These are phyloP conservation scores for Magnolia kwangsiensis DNA, from an alignment of 164 flowering plant species.

Conservation along the genomic window DNA sequence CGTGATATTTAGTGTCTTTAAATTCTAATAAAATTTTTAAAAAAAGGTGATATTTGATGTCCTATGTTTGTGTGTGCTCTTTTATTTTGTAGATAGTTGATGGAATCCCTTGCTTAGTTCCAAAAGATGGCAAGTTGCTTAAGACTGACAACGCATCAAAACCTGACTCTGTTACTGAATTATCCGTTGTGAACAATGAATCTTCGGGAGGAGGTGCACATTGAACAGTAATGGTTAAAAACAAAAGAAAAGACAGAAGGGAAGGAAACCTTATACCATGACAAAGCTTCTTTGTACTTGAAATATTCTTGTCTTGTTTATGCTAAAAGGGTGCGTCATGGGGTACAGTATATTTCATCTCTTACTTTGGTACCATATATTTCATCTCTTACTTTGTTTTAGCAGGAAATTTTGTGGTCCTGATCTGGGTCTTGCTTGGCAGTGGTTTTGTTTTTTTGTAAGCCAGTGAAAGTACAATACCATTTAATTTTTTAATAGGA, in stretches of 20 bases:
- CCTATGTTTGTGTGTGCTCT: not conserved
- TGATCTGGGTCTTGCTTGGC: not conserved
- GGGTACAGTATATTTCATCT: not conserved
- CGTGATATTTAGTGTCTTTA: not conserved
- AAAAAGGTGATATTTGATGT: not conserved
- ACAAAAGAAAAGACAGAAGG: not conserved
- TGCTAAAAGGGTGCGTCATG: not conserved
- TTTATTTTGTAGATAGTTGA: conserved; percentile 44
- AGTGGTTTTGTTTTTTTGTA: not conserved
- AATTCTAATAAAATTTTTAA: no score
- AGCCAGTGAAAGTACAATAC: no score
- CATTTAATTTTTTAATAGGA: no score
- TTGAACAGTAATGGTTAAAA: not conserved
- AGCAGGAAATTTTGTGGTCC: not conserved
- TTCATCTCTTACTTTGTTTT: not conserved
- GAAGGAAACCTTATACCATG: not conserved
- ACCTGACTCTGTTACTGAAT: conserved; percentile 14
- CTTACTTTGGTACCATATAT: not conserved
- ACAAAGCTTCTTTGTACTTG: not conserved
- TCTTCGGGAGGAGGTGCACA: not conserved
- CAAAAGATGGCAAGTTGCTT: conserved; percentile 63
- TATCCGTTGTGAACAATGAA: conserved; percentile 17
- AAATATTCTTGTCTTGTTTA: not conserved
- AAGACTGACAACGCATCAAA: conserved; percentile 21
- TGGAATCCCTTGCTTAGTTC: conserved; percentile 75